Percentiles rank a stretch among this genome's conserved stretches.
Conservation (phyloP, 495 filamentous ascomycete genomes). For the Staphylotrichum longicolle region DNA sequence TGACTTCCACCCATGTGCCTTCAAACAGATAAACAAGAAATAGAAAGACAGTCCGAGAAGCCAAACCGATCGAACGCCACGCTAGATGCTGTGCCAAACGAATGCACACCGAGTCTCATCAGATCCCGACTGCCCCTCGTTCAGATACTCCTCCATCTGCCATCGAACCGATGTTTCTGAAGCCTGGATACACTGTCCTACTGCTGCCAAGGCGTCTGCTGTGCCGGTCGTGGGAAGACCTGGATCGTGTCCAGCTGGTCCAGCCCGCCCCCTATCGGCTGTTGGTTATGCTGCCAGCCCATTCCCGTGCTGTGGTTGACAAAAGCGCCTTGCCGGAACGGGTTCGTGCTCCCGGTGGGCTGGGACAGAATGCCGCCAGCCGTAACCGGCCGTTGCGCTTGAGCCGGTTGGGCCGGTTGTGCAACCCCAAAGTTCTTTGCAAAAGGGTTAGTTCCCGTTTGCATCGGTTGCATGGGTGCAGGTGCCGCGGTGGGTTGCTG, state of each 20-base stretch:
- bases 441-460: constrained; percentile 73
- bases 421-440: constrained; percentile 49
- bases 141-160: background rate
- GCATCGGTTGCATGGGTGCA: constrained; percentile 54
- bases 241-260: constrained; percentile 77
- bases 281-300: constrained; percentile 76
- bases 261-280: constrained; percentile 82
- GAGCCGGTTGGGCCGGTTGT: constrained; percentile 31
- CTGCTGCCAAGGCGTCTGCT: constrained; percentile 55
- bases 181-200: constrained; percentile 16
- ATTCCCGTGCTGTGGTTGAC: constrained; percentile 82
- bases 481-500: constrained; percentile 35
- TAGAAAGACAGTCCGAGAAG: background rate
- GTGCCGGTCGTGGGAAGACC: constrained; percentile 77
- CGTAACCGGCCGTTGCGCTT: constrained; percentile 44
- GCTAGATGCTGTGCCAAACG: constrained; percentile 29
- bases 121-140: background rate
- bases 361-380: constrained; percentile 53
- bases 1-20: background rate
- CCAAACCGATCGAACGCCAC: constrained; percentile 28
- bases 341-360: constrained; percentile 88
- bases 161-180: background rate
- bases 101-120: constrained; percentile 13
- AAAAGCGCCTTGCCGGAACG: constrained; percentile 85
- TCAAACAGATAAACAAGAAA: constrained; percentile 4